Conservation (phyloP, 768 basidiomycete species). For the Tricholomella constricta region DNA sequence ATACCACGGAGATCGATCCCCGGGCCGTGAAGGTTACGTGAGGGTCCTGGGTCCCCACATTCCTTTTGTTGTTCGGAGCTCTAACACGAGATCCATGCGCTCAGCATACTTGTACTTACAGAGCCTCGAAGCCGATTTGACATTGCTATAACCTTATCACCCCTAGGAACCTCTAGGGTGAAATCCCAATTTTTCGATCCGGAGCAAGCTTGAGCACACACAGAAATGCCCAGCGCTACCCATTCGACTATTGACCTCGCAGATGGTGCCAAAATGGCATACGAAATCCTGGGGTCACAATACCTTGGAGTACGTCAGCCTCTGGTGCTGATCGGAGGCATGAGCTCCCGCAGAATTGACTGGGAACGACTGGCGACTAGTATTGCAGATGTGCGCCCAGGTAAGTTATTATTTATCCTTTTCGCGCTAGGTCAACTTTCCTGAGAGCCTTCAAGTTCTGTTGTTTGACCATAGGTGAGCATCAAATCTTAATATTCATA, state of each 20-base stretch:
- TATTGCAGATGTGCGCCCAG: slow-evolving; percentile 40
- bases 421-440: not conserved
- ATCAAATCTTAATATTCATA: not conserved
- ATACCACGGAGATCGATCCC: too few relatives aligned
- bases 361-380: slow-evolving; percentile 37
- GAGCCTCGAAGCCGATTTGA: too few relatives aligned
- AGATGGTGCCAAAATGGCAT: slow-evolving; percentile 45
- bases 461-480: slow-evolving; percentile 40
- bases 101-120: too few relatives aligned
- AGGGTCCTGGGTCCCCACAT: too few relatives aligned
- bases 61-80: too few relatives aligned
- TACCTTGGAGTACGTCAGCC: slow-evolving; percentile 33
- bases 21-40: too few relatives aligned
- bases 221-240: slow-evolving; percentile 1
- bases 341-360: slow-evolving; percentile 42
- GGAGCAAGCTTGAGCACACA: not conserved
- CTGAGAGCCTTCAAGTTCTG: slow-evolving; percentile 31
- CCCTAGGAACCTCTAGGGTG: not conserved
- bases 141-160: not conserved
- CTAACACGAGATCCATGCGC: too few relatives aligned
- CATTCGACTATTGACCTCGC: slow-evolving; percentile 31
- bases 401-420: slow-evolving; percentile 23
- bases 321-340: slow-evolving; percentile 45
- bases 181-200: too few relatives aligned
- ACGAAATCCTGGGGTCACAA: slow-evolving; percentile 40